Evolutionary conservation across 768 basidiomycete genomes (phyloP).

Genomic region (Calocybe gangraenosa): DNA sequence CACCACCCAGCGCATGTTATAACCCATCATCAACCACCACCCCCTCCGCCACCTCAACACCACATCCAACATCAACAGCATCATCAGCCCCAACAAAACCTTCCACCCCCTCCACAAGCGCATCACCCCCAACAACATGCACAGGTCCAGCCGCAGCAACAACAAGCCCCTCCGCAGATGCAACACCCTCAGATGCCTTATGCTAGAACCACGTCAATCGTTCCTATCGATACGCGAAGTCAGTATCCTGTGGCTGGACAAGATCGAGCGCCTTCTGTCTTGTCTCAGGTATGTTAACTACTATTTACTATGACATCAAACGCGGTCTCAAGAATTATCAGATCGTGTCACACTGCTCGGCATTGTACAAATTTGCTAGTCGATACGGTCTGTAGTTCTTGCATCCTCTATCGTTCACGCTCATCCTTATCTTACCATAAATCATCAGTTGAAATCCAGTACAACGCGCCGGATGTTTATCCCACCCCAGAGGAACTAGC

Average conservation of each 20-base stretch:
- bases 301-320: not conserved
- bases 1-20: constrained; percentile 20
- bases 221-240: constrained; percentile 40
- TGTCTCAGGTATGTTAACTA: constrained; percentile 37
- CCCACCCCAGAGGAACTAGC: constrained; percentile 53
- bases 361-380: constrained; percentile 60
- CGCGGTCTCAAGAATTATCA: constrained; percentile 21
- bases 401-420: constrained; percentile 2
- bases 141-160: constrained; percentile 12
- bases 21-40: constrained; percentile 21
- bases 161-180: constrained; percentile 18
- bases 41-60: constrained; percentile 16
- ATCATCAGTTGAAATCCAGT: constrained; percentile 40
- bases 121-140: constrained; percentile 13
- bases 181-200: constrained; percentile 26
- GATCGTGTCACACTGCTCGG: constrained; percentile 60
- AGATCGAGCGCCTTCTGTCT: constrained; percentile 32
- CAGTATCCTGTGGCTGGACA: constrained; percentile 30
- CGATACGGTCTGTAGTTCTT: constrained; percentile 51
- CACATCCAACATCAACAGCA: constrained; percentile 15
- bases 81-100: constrained; percentile 16
- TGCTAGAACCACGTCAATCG: constrained; percentile 36
- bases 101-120: constrained; percentile 9
- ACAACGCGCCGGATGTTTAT: constrained; percentile 41
- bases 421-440: constrained; percentile 5